Evolutionary conservation across 331 rosid species (phyloP).

Genomic region (Pyrus hybrid): DNA sequence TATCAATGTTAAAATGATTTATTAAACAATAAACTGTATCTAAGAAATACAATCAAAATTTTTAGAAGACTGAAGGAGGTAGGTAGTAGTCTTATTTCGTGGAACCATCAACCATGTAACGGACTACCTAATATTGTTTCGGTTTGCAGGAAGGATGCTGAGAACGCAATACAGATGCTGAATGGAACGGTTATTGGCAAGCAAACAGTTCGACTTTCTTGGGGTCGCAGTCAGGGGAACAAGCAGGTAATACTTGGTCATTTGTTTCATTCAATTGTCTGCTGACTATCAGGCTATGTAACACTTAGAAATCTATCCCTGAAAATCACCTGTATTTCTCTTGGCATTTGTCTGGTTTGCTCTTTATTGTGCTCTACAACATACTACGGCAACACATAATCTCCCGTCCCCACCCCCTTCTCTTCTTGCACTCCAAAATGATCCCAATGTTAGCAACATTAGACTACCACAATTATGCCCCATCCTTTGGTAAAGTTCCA

Average conservation of each 20-base stretch:
- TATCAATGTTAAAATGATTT: background rate
- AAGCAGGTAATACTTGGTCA: constrained; percentile 56
- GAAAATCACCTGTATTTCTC: background rate
- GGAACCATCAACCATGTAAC: too few relatives aligned
- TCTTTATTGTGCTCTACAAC: background rate
- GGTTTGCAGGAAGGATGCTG: constrained; percentile 78
- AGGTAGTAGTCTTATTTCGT: background rate
- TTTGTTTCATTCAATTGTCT: background rate
- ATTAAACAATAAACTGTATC: background rate
- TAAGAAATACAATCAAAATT: background rate
- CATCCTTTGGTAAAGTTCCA: background rate
- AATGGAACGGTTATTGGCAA: constrained; percentile 88
- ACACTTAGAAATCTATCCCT: background rate
- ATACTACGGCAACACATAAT: background rate
- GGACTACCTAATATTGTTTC: background rate
- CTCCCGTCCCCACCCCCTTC: background rate
- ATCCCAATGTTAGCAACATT: background rate
- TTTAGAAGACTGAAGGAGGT: constrained; percentile 5
- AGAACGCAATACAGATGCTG: constrained; percentile 77
- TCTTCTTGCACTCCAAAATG: background rate
- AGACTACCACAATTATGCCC: background rate
- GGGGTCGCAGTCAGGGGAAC: constrained; percentile 98
- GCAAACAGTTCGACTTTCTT: constrained; percentile 61
- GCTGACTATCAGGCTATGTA: background rate
- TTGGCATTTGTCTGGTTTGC: background rate